Conservation (phyloP, 306 rosid species). For the Cucumis melo region DNA sequence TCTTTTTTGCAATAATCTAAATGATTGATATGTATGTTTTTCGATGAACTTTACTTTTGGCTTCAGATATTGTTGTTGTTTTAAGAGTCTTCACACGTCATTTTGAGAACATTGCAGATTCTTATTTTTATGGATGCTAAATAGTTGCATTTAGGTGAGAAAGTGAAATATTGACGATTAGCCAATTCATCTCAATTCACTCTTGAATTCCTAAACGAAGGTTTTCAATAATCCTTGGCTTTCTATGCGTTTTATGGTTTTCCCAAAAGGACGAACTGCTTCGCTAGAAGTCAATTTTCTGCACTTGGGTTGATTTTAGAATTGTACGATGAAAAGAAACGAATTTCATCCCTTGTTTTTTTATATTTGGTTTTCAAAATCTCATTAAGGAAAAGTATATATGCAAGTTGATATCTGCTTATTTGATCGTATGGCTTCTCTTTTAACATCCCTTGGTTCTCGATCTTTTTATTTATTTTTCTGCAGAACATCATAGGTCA, state of each 20-base stretch:
- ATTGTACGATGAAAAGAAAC: background rate
- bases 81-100: background rate
- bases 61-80: background rate
- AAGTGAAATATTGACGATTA: background rate
- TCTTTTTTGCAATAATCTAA: background rate
- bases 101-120: background rate
- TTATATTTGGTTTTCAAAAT: background rate
- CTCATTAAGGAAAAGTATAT: background rate
- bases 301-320: background rate
- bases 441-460: background rate
- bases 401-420: background rate
- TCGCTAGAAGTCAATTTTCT: background rate
- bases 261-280: background rate
- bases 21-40: background rate
- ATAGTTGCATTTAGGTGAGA: background rate
- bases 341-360: background rate
- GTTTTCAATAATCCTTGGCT: background rate
- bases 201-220: background rate
- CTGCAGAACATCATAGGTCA: constrained; percentile 81
- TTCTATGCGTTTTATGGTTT: background rate
- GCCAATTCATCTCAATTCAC: background rate
- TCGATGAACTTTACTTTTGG: background rate
- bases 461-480: background rate
- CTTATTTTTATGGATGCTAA: background rate
- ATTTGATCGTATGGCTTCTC: background rate